Evolutionary conservation across 2,329 filamentous ascomycete species (phyloP), one percentile per base, ranked within the genome.

Genomic region (Periconia macrospinosa): DNA sequence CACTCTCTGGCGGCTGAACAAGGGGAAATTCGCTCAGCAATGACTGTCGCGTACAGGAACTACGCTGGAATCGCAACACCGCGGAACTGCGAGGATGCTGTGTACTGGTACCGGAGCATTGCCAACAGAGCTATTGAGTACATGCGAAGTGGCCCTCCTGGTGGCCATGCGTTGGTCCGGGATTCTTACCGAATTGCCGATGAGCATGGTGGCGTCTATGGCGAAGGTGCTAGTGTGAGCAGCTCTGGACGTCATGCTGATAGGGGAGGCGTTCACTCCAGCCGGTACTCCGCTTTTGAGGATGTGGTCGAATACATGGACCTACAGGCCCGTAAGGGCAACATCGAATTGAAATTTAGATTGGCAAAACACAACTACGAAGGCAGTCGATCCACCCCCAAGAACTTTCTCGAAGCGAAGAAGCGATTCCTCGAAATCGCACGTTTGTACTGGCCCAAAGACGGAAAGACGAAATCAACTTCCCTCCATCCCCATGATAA

Each of bases 301-400:
- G 93, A 99, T 72, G 89, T 97, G 15, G 86, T 99, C 54, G 94
- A 99, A 70, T 99, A 96, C 64, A 80, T 96, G 60, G 91, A 96
- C 65, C 81, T 96, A 41, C 88, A 96, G 81, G 91, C 91, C 6
- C 86, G 92, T 55, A 96, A 96, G 70, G 92, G 92, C 11, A 91
- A 96, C 67, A 84, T 91, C 52, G 92, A 90, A 69, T 91, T 92
- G 1, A 93, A 91, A 0, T 92, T 92, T 66, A 92, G 90, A 57
- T 79, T 97, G 0, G 92, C 90, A 2, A 86, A 91, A 59, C 84
- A 96, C 57, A 90, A 95, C 70, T 96, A 96, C 66, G 92, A 97
- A 53, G 92, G 92, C 0, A 86, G 91, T 52, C 83, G 89, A 51
- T 86, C 86, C 0, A 79, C 96, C 41, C 86, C 89, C 49, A 83